Percentiles rank a stretch among this genome's conserved stretches.
Conservation (phyloP, 83 land plant species). For the Thuja plicata region DNA sequence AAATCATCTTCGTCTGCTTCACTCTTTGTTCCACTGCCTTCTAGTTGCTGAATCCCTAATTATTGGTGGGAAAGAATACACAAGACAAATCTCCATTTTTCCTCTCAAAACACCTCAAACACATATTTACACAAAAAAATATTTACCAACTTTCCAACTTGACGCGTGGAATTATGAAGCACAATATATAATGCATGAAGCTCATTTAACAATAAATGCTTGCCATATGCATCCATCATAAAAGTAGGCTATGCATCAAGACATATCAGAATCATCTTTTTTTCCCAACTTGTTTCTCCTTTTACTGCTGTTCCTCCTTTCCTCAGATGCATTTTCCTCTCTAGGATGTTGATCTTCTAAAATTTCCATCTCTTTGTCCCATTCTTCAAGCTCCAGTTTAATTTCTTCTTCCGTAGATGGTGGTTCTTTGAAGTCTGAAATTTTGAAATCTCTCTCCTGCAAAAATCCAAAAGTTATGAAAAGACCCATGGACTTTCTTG, state of each 20-base stretch:
- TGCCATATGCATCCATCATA: neutral
- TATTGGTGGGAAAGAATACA: no score
- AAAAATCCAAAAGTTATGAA: neutral
- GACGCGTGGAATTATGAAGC: neutral
- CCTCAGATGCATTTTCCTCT: neutral
- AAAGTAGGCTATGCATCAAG: neutral
- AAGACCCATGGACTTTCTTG: neutral
- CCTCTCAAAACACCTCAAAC: neutral
- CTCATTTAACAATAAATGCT: neutral
- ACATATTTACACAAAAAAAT: neutral
- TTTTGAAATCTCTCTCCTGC: constrained; percentile 10
- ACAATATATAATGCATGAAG: neutral
- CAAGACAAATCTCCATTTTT: neutral
- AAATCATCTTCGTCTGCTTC: neutral
- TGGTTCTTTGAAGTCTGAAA: constrained; percentile 3
- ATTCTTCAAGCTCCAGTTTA: constrained; percentile 20
- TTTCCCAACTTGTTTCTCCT: neutral
- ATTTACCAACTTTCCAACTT: neutral
- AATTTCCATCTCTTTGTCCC: constrained; percentile 22
- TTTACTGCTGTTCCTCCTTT: neutral
- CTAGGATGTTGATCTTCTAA: neutral
- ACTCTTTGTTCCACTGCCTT: neutral
- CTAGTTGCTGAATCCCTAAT: neutral
- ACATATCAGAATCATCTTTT: neutral
- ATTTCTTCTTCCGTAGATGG: constrained; percentile 25